Base-by-base conservation (phyloP, 768 basidiomycete genomes). In the Mycena haematopus region DNA sequence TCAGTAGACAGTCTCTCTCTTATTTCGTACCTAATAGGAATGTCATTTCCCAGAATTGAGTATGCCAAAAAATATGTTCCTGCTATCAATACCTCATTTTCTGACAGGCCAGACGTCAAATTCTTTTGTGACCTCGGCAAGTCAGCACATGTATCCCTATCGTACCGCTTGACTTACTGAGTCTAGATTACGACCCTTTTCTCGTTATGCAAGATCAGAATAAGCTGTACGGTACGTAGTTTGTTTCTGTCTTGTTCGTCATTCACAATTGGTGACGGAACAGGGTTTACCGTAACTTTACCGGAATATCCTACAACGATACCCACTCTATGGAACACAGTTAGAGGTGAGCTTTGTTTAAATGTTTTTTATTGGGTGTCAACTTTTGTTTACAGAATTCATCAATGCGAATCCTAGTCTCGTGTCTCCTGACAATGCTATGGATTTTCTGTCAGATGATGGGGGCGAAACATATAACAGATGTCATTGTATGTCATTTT, bases 301-400 rank as follows among this genome's bases (percentile, higher is more conserved):
- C 90, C 82, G 58, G 95, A 96, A 72, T 96, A 94, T 70, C 83
- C 84, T 63, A 84, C 86, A 40, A 96, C 95, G 11, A 95, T 97
- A 57, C 88, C 89, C 6, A 91, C 94, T 0, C 81, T 97, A 3
- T 97, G 95, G 95, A 74, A 85, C 10, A 76, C 86, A 2, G 90
- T 91, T 44, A 90, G 84, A 79, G 84, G 93, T 88, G 60, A 27
- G 73, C n/a, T n/a, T n/a, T n/a, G n/a, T n/a, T n/a, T n/a, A 25
- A 15, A 22, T 56, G 46, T 50, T 29, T 21, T 29, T 19, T 22
- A 21, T 55, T 8, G 57, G 46, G 19, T 11, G 25, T 44, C 51
- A 6, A 38, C 51, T 33, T 31, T 31, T 35, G 74, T 71, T 73
- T 71, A n/a, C 60, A 95, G 93, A 87, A n/a, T 96, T 96, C 77